A percentile compares a stretch with the other conserved stretches of the same genome.
Evolutionary conservation across 106 monocot species (phyloP).

Genomic region (Ottelia alismoides): DNA sequence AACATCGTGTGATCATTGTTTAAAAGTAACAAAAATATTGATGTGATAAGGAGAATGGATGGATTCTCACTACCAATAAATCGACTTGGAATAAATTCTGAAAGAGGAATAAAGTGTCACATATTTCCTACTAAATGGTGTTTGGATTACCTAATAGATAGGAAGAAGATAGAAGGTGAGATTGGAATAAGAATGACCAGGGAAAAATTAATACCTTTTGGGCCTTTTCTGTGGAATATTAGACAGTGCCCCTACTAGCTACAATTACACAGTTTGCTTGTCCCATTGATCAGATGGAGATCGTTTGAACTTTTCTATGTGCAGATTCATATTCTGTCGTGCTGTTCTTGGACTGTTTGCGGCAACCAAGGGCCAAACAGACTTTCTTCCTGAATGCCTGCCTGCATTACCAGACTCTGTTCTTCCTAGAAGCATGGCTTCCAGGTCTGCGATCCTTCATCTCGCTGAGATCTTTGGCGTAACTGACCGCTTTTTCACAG

Average conservation of each 20-base stretch:
- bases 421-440: conserved; percentile 23
- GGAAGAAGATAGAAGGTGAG: too few relatives aligned
- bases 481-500: conserved; percentile 37
- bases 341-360: conserved; percentile 38
- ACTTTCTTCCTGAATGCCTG: conserved; percentile 57
- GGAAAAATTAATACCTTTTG: too few relatives aligned
- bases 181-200: too few relatives aligned
- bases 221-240: too few relatives aligned
- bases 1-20: too few relatives aligned
- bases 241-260: not conserved
- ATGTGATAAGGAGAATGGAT: too few relatives aligned
- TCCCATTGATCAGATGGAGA: not conserved
- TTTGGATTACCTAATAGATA: too few relatives aligned
- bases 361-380: conserved; percentile 18
- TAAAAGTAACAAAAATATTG: too few relatives aligned
- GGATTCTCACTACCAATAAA: too few relatives aligned
- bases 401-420: conserved; percentile 58
- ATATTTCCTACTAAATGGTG: too few relatives aligned
- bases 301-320: not conserved
- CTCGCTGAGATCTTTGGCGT: conserved; percentile 44
- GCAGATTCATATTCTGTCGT: conserved; percentile 82
- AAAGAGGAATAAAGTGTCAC: too few relatives aligned
- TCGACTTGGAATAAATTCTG: too few relatives aligned
- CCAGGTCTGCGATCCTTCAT: conserved; percentile 30
- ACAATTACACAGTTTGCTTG: not conserved